Evolutionary conservation across 2,329 filamentous ascomycete species (phyloP).

Genomic region (Ophiostoma sp.): DNA sequence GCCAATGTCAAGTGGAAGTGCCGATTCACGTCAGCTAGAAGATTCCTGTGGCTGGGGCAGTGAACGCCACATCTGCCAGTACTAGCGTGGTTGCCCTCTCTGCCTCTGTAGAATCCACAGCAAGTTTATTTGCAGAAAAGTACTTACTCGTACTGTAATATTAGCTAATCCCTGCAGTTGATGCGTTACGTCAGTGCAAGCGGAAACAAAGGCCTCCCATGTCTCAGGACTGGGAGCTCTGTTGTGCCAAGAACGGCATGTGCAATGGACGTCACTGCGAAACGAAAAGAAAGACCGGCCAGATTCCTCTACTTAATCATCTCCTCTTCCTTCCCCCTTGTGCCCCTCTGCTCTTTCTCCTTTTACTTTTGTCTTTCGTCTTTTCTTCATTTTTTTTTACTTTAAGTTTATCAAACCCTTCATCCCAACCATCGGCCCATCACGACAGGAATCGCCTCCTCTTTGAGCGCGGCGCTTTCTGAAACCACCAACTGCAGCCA

Average conservation of each 20-base stretch:
- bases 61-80: constrained; percentile 10
- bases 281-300: not conserved
- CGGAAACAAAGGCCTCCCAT: constrained; percentile 18
- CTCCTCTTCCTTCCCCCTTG: not conserved
- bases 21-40: constrained; percentile 7
- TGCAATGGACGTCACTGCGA: not conserved
- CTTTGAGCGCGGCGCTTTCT: constrained; percentile 22
- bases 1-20: not conserved
- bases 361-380: not conserved
- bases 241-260: constrained; percentile 1
- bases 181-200: constrained; percentile 13
- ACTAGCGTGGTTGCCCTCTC: constrained; percentile 17
- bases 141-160: too few species aligned
- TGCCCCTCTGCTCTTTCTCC: not conserved
- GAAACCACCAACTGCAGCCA: constrained; percentile 23
- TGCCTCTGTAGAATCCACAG: not conserved
- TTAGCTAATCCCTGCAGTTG: not conserved
- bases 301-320: constrained; percentile 3
- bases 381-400: not conserved
- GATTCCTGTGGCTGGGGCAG: constrained; percentile 5
- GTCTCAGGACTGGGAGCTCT: constrained; percentile 10
- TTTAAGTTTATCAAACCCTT: not conserved
- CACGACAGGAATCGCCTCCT: not conserved
- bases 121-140: constrained; percentile 12
- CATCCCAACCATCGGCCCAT: not conserved